A percentile compares a stretch with the other conserved stretches of the same genome.
Evolutionary conservation across 1,284 basidiomycete species (phyloP).

Genomic region (Moesziomyces sp.): DNA sequence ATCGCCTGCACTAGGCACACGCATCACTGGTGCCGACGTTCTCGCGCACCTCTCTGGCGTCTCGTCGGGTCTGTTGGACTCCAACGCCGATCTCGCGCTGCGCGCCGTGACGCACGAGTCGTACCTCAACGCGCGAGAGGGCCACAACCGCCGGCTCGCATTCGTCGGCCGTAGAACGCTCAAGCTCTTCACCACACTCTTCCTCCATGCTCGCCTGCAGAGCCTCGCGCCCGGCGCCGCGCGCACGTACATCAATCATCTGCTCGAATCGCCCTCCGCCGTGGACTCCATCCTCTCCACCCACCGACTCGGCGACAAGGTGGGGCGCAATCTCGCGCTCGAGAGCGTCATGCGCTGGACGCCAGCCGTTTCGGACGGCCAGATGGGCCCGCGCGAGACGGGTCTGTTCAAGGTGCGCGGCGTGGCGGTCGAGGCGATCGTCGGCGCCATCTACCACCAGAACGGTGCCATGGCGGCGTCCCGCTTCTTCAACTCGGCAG

Average conservation of each 20-base stretch:
- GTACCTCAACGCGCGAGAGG: conserved; percentile 50
- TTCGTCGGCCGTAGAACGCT: conserved; percentile 63
- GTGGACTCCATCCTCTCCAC: conserved; percentile 55
- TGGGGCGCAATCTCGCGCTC: conserved; percentile 56
- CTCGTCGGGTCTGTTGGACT: conserved; percentile 42
- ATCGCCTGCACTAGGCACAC: conserved; percentile 27
- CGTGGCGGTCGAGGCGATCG: conserved; percentile 62
- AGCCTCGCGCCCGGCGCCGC: conserved; percentile 11
- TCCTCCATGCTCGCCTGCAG: conserved; percentile 48
- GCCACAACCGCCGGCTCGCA: conserved; percentile 61
- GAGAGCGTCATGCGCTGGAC: conserved; percentile 68
- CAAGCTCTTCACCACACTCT: conserved; percentile 60
- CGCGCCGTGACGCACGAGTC: conserved; percentile 63
- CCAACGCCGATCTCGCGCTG: conserved; percentile 46
- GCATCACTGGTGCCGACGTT: conserved; percentile 32
- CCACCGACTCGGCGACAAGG: conserved; percentile 56
- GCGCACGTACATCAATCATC: conserved; percentile 38
- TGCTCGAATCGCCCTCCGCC: conserved; percentile 38
- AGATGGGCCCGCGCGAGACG: conserved; percentile 53
- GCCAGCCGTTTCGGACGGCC: conserved; percentile 51
- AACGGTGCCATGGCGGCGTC: conserved; percentile 36
- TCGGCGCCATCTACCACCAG: conserved; percentile 66
- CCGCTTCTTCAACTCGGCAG: conserved; percentile 27
- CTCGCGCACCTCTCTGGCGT: conserved; percentile 38
- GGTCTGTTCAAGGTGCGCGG: conserved; percentile 67